Evolutionary conservation across 2,329 filamentous ascomycete species (phyloP).

Genomic region (Trichoderma endophyticum): DNA sequence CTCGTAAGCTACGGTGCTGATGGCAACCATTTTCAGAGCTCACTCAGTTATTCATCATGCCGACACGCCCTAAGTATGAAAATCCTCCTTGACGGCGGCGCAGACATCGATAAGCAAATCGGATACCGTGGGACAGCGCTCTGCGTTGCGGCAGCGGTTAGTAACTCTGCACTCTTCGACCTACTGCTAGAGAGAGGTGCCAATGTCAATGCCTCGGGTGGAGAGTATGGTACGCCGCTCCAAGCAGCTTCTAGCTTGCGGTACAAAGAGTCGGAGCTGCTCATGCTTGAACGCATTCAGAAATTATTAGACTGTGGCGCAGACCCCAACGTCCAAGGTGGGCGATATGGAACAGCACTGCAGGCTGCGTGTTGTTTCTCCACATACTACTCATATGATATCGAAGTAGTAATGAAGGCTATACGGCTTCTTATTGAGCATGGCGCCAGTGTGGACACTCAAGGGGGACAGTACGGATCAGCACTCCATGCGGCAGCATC

Average conservation of each 20-base stretch:
- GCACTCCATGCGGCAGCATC: background rate
- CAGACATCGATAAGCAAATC: background rate
- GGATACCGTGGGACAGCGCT: background rate
- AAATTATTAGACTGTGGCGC: background rate
- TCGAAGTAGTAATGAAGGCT: background rate
- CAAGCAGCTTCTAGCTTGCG: background rate
- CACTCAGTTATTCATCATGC: background rate
- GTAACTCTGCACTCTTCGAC: accelerated
- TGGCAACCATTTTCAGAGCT: background rate
- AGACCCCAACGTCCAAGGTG: background rate
- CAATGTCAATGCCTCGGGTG: background rate
- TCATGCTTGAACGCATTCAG: no score
- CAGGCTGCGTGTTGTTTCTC: background rate
- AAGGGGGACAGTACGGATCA: background rate
- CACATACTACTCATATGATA: background rate
- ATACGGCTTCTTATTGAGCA: background rate
- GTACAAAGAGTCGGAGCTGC: no score
- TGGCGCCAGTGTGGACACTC: background rate
- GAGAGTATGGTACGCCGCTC: background rate
- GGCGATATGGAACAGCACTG: background rate
- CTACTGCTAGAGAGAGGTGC: background rate
- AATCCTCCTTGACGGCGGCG: background rate
- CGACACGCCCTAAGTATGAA: no score
- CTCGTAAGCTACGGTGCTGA: background rate
- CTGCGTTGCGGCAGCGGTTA: accelerated